Evolutionary conservation across 2,329 filamentous ascomycete species (phyloP).

Genomic region (Aspergillus awamori): DNA sequence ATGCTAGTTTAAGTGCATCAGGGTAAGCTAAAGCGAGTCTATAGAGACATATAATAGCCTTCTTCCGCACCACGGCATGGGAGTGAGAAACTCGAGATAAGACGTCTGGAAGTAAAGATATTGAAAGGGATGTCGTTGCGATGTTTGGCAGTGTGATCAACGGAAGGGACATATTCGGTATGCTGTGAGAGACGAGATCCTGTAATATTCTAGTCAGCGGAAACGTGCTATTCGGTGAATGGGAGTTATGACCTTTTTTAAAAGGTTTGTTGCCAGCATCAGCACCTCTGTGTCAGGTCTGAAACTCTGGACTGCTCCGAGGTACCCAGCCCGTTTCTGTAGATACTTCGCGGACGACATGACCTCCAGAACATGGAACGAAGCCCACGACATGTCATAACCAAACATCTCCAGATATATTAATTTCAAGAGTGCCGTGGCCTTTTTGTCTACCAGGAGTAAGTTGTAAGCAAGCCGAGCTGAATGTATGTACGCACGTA

Average conservation of each 20-base stretch:
- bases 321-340: conserved; percentile 92
- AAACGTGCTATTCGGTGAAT: not conserved
- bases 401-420: conserved; percentile 99
- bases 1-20: conserved; percentile 85
- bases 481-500: conserved; percentile 46
- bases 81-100: conserved; percentile 86
- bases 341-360: conserved; percentile 96
- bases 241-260: conserved; percentile 73
- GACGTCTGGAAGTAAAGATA: conserved; percentile 84
- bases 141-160: conserved; percentile 91
- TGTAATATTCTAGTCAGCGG: conserved; percentile 26
- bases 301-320: conserved; percentile 95
- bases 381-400: conserved; percentile 99
- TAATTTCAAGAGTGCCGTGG: conserved; percentile 91
- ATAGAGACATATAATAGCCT: conserved; percentile 93
- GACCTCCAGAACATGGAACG: conserved; percentile 97
- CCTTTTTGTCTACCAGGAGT: conserved; percentile 74
- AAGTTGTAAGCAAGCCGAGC: conserved; percentile 1
- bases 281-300: conserved; percentile 92
- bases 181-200: conserved; percentile 68
- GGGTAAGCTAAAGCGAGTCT: conserved; percentile 94
- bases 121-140: conserved; percentile 86
- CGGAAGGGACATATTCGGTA: conserved; percentile 78
- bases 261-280: conserved; percentile 93
- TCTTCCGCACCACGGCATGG: conserved; percentile 84